Base-by-base conservation (phyloP, 2,329 filamentous ascomycete genomes). In the Penicillium sp. region DNA sequence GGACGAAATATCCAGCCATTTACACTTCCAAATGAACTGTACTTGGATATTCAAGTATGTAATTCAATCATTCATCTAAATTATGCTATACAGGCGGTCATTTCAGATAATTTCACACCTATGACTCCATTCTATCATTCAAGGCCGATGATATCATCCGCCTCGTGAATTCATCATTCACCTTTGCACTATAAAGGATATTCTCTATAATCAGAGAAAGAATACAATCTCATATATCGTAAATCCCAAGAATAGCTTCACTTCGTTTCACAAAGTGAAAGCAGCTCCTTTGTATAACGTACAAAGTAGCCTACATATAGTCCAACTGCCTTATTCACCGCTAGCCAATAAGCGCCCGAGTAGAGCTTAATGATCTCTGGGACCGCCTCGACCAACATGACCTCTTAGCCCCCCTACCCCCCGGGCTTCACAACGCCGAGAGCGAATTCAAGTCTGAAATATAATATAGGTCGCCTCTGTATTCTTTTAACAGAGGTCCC, bases 321-420 rank as follows among this genome's bases (percentile, higher is more conserved):
- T 18, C 7, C 9, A 31, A 18, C 37, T 40, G 37, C 37, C 37
- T 40, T 40, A 22, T 40, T 6, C 18, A 14, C 37, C 37, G 3
- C n/a, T 29, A 51, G 44, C 57, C 54, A 54, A 59, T 59, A 18
- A 56, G 54, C 37, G 43, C 23, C 31, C 48, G 49, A 27, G 31
- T 27, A 37, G 33, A 41, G 27, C 45, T 52, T 43, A 23, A 27
- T 29, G 52, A 55, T 51, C 54, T 33, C 49, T 20, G 48, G 45
- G n/a, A 22, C 25, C 37, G n/a, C 26, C 37, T 46, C 47, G 53
- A 49, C 37, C 37, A 40, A 18, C 37, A 40, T 22, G 40, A 48
- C 27, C 49, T 43, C 43, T 29, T 42, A 35, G 12, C 26, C 23
- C 18, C n/a, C 27, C 31, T 25, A n/a, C 43, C 45, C 51, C 40